phyloP scores from a whole-genome alignment of 495 filamentous ascomycete genomes.

The Articulospora tetracladia region DNA sequence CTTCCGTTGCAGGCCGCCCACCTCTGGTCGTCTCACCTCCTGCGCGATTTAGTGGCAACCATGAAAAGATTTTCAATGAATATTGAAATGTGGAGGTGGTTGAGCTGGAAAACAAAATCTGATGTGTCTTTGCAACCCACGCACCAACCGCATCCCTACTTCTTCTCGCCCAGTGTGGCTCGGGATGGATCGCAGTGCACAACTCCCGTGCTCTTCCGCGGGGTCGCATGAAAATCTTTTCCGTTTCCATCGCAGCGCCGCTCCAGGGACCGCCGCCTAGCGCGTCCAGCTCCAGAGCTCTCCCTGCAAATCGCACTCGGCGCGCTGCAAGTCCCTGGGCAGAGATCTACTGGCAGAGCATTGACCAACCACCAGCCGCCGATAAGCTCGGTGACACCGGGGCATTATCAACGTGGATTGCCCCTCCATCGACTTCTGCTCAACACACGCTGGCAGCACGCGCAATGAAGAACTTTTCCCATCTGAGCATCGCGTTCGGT shows the following conservation, averaged over 20 bases:
- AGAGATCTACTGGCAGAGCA: background rate
- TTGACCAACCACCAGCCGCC: background rate
- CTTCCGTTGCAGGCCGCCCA: background rate
- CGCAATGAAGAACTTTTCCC: background rate
- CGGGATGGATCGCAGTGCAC: background rate
- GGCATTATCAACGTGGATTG: constrained; percentile 6
- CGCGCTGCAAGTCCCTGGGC: background rate
- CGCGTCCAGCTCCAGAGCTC: background rate
- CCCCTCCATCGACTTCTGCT: background rate
- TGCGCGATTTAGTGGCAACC: constrained; percentile 11
- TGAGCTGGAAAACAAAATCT: background rate
- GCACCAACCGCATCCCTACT: background rate
- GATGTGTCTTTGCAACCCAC: background rate
- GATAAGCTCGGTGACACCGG: constrained; percentile 19
- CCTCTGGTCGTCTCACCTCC: background rate
- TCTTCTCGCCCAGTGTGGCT: background rate
- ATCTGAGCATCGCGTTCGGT: no score
- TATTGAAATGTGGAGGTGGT: constrained; percentile 1
- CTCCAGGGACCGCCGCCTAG: background rate
- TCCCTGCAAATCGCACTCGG: background rate
- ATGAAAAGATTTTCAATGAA: constrained; percentile 27
- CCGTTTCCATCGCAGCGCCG: background rate
- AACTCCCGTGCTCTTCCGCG: background rate
- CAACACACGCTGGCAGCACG: background rate
- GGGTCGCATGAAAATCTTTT: background rate